These are phyloP conservation scores for Ophiocordyceps australis DNA, from an alignment of 2,329 filamentous ascomycete species.

Conservation along the genomic window DNA sequence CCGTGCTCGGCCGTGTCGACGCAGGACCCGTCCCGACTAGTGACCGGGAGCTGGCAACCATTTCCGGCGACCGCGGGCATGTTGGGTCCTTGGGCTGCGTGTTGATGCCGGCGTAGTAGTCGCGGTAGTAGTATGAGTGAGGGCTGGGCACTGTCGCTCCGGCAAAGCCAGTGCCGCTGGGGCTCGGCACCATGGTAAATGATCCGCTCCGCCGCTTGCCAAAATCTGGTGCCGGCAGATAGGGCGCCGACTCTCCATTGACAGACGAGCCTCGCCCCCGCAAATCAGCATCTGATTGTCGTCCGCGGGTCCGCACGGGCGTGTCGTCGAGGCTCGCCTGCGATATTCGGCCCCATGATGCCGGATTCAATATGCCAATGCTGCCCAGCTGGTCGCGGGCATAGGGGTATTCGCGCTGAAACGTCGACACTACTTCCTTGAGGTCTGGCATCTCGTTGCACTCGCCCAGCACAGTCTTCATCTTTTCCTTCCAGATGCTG, in stretches of 20 bases:
- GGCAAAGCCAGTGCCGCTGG: slow-evolving; percentile 9
- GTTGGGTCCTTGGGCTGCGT: slow-evolving; percentile 34
- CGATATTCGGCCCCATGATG: slow-evolving; percentile 37
- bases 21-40: slow-evolving; percentile 18
- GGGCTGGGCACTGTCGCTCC: slow-evolving; percentile 21
- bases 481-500: slow-evolving; percentile 65
- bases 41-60: slow-evolving; percentile 27
- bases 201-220: slow-evolving; percentile 46
- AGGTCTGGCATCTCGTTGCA: slow-evolving; percentile 43
- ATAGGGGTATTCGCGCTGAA: slow-evolving; percentile 61
- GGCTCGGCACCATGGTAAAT: slow-evolving; percentile 40
- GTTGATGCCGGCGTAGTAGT: slow-evolving; percentile 25
- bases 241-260: slow-evolving; percentile 44
- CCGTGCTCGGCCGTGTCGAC: slow-evolving; percentile 36
- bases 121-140: slow-evolving; percentile 36
- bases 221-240: slow-evolving; percentile 48
- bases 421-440: slow-evolving; percentile 57
- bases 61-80: slow-evolving; percentile 36
- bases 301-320: slow-evolving; percentile 24
- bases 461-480: slow-evolving; percentile 55
- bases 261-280: slow-evolving; percentile 41
- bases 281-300: slow-evolving; percentile 28
- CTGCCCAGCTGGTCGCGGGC: slow-evolving; percentile 53
- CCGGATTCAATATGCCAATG: slow-evolving; percentile 65
- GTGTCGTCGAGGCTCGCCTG: slow-evolving; percentile 36